A percentile compares a stretch with the other conserved stretches of the same genome.
Conservation (phyloP, 768 basidiomycete species). For the Mrakia gelida region DNA sequence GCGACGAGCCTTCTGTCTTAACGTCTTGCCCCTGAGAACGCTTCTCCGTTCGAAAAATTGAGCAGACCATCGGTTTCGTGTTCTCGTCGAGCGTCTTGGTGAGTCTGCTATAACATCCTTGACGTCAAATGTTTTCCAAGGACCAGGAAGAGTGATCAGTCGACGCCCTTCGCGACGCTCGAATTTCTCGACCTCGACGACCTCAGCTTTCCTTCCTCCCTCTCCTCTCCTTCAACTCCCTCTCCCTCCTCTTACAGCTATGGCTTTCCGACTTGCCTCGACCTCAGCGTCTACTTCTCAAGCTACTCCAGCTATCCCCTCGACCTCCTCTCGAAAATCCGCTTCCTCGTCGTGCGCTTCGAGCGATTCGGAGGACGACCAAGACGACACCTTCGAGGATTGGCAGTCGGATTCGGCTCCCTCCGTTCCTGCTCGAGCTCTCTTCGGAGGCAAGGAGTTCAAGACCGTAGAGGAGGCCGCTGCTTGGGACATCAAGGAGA, state of each 20-base stretch:
- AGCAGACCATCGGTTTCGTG: too few species aligned
- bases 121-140: too few species aligned
- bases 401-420: constrained; percentile 34
- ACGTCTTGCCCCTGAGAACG: too few species aligned
- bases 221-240: not conserved
- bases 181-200: not conserved
- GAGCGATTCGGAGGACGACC: constrained; percentile 18
- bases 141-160: not conserved
- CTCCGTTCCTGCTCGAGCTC: constrained; percentile 53
- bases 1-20: too few species aligned
- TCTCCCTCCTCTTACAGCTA: not conserved
- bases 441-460: constrained; percentile 64
- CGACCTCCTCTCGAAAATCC: not conserved
- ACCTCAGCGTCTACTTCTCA: not conserved
- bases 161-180: not conserved
- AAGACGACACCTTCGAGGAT: constrained; percentile 34
- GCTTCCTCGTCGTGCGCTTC: constrained; percentile 21
- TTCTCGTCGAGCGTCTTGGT: too few species aligned
- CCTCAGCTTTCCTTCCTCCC: not conserved
- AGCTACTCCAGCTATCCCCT: not conserved
- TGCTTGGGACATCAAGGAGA: constrained; percentile 56
- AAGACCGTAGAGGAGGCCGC: constrained; percentile 59
- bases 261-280: constrained; percentile 15
- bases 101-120: too few species aligned
- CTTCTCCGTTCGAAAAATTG: too few species aligned